Percentiles rank a stretch among this genome's conserved stretches.
Conservation (phyloP, 176 grass and related monocot species). For the Canna indica region DNA sequence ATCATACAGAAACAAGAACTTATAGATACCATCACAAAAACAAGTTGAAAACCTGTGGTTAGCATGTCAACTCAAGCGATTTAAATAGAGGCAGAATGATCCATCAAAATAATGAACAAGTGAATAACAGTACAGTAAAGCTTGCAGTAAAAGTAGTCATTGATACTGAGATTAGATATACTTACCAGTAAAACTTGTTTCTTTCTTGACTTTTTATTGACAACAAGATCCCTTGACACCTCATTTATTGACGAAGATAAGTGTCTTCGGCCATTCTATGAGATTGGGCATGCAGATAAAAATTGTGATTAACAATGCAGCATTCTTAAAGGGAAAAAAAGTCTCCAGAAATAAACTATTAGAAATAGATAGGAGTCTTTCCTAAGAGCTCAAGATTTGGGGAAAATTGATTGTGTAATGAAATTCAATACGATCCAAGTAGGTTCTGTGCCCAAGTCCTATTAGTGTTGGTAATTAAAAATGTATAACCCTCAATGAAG, state of each 20-base stretch:
- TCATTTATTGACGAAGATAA: slow-evolving; percentile 83
- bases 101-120: not conserved
- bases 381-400: too few relatives aligned
- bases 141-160: not conserved
- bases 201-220: slow-evolving; percentile 94
- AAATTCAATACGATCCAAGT: too few relatives aligned
- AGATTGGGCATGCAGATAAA: slow-evolving; percentile 12
- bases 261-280: slow-evolving; percentile 81
- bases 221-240: slow-evolving; percentile 94
- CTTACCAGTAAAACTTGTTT: slow-evolving; percentile 90
- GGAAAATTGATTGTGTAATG: too few relatives aligned
- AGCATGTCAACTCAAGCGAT: too few relatives aligned
- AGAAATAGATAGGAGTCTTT: too few relatives aligned
- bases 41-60: too few relatives aligned
- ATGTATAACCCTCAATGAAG: too few relatives aligned
- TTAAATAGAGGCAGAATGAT: not conserved
- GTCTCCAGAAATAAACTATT: too few relatives aligned
- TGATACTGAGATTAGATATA: slow-evolving; percentile 28
- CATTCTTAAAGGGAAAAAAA: slow-evolving; percentile 11
- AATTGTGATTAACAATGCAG: not conserved
- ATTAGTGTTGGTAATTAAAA: too few relatives aligned
- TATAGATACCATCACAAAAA: too few relatives aligned
- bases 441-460: too few relatives aligned
- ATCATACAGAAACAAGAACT: too few relatives aligned
- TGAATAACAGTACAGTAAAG: not conserved